phyloP scores from a whole-genome alignment of 306 rosid species.

The Medicago ruthenica region DNA sequence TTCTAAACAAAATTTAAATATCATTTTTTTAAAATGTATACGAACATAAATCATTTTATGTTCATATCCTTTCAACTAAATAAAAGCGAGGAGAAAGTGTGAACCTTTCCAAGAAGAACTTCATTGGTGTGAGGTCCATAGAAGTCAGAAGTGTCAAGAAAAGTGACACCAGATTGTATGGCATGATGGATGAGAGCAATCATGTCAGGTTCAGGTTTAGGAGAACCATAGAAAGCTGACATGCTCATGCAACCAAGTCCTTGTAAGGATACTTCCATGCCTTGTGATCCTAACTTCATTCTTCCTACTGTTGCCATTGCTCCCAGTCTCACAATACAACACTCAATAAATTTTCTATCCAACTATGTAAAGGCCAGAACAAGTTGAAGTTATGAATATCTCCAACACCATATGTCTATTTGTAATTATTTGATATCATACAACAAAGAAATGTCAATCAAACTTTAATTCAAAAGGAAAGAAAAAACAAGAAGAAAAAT shows the following conservation, averaged over 20 bases:
- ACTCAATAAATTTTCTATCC: background rate
- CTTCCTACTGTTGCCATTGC: constrained; percentile 55
- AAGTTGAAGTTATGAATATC: background rate
- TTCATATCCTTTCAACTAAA: no score
- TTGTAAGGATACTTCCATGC: constrained; percentile 63
- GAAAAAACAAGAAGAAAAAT: no score
- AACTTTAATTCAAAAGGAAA: background rate
- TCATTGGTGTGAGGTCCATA: constrained; percentile 76
- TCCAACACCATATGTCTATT: background rate
- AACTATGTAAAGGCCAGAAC: background rate
- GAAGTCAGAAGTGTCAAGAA: constrained; percentile 68
- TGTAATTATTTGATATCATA: background rate
- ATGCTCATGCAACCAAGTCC: constrained; percentile 82
- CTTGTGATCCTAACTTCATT: constrained; percentile 70
- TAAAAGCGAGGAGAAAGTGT: no score
- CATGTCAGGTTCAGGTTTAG: constrained; percentile 74
- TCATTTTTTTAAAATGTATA: no score
- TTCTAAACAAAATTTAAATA: no score
- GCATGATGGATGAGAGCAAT: constrained; percentile 69
- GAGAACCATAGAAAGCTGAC: constrained; percentile 70
- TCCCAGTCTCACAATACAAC: background rate
- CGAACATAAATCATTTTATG: no score
- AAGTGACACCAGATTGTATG: constrained; percentile 60
- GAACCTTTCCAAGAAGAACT: constrained; percentile 62
- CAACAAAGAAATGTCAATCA: background rate